Percentiles rank a stretch among this genome's conserved stretches.
Evolutionary conservation across 108 stramenopile species (phyloP).

Genomic region (Pseudonitzschia multiseries): DNA sequence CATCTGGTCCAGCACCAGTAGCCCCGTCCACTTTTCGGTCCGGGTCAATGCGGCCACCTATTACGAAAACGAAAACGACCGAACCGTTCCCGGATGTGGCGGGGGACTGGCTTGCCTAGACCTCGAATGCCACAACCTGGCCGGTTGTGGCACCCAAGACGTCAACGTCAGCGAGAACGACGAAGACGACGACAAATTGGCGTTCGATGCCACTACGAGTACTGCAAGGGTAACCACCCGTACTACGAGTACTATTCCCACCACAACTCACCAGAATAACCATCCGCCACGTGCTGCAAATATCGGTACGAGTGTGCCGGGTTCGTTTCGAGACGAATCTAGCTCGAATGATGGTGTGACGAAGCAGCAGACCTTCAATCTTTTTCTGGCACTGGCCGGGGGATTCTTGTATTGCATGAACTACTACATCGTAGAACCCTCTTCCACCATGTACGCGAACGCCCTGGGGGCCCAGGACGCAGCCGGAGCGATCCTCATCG

Average conservation of each 20-base stretch:
- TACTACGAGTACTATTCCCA: not conserved
- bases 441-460: slow-evolving; percentile 77
- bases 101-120: not conserved
- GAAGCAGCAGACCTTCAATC: slow-evolving; percentile 10
- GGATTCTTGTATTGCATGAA: slow-evolving; percentile 90
- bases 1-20: not conserved
- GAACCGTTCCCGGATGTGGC: not conserved
- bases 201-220: not conserved
- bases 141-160: not conserved
- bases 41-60: not conserved
- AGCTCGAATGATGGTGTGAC: not conserved
- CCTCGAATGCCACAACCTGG: not conserved
- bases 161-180: not conserved
- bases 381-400: slow-evolving; percentile 68
- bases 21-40: no score
- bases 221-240: not conserved
- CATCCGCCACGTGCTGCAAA: not conserved
- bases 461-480: slow-evolving; percentile 66
- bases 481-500: slow-evolving; percentile 79
- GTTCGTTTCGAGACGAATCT: not conserved
- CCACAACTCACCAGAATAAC: not conserved
- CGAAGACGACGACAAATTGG: not conserved
- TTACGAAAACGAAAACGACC: not conserved
- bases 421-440: slow-evolving; percentile 92
- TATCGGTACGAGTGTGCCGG: not conserved